Percentiles rank a stretch among this genome's conserved stretches.
Conservation (phyloP, 2,329 filamentous ascomycete species). For the Ceratocystis albifundus region DNA sequence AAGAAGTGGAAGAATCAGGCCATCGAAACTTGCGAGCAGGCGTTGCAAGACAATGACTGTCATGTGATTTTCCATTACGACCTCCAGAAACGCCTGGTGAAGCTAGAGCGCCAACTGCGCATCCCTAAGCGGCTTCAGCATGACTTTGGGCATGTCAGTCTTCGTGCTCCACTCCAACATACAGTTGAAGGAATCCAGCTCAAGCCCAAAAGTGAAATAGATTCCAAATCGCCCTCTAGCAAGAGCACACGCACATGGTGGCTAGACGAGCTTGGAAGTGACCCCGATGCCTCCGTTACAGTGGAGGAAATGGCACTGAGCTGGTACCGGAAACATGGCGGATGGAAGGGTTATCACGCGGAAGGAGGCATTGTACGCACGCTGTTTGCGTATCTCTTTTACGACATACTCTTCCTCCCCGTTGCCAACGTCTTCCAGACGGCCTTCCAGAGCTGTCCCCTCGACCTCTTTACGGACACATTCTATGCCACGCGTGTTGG, state of each 20-base stretch:
- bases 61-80: conserved; percentile 92
- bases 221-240: conserved; percentile 9
- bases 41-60: conserved; percentile 75
- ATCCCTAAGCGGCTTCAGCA: conserved; percentile 80
- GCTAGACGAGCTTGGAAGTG: conserved; percentile 62
- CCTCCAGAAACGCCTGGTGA: conserved; percentile 82
- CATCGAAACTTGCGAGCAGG: conserved; percentile 68
- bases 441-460: conserved; percentile 80
- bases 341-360: conserved; percentile 85
- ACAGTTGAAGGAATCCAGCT: conserved; percentile 67
- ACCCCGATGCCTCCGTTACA: conserved; percentile 56
- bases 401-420: conserved; percentile 83
- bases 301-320: conserved; percentile 93
- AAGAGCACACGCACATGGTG: conserved; percentile 66
- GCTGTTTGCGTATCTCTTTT: conserved; percentile 81
- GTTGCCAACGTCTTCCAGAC: conserved; percentile 97
- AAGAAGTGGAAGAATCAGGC: conserved; percentile 73
- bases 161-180: conserved; percentile 65
- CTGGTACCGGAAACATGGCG: conserved; percentile 63
- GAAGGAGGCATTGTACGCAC: conserved; percentile 91
- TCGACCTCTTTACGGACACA: conserved; percentile 84
- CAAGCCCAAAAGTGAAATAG: conserved; percentile 30
- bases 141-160: conserved; percentile 75
- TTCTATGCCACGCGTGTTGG: conserved; percentile 79
- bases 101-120: conserved; percentile 74